Evolutionary conservation across 2,329 filamentous ascomycete species (phyloP).

Genomic region (Alternaria postmessia): DNA sequence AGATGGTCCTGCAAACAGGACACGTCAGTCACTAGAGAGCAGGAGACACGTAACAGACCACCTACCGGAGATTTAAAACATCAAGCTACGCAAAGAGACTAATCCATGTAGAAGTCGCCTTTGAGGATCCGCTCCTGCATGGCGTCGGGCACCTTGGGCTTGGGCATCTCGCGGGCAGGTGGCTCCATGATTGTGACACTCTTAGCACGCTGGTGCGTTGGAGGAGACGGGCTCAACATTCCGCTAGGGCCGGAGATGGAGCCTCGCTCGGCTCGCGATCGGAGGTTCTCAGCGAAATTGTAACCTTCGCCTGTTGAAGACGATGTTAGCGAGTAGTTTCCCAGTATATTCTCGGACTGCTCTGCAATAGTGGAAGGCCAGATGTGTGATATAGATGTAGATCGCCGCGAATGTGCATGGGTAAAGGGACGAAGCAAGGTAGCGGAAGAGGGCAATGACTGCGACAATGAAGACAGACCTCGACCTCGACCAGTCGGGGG

Average conservation of each 20-base stretch:
- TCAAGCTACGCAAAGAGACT: constrained; percentile 31
- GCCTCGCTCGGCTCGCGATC: constrained; percentile 83
- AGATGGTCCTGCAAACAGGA: constrained; percentile 13
- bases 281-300: constrained; percentile 97
- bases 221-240: constrained; percentile 18
- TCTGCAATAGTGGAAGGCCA: constrained; percentile 42
- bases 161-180: constrained; percentile 65
- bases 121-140: constrained; percentile 98
- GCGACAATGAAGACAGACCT: constrained; percentile 63
- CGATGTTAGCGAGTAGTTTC: constrained; percentile 70
- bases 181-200: constrained; percentile 71
- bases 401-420: constrained; percentile 31
- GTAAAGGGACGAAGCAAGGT: constrained; percentile 33
- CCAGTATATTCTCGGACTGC: constrained; percentile 40
- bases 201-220: constrained; percentile 70
- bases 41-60: constrained; percentile 13
- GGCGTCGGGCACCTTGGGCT: constrained; percentile 75
- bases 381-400: constrained; percentile 36
- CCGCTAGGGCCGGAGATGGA: constrained; percentile 60
- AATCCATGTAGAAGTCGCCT: constrained; percentile 99
- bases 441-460: constrained; percentile 40
- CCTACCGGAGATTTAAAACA: constrained; percentile 32
- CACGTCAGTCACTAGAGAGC: constrained; percentile 9
- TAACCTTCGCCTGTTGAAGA: constrained; percentile 83
- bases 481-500: constrained; percentile 64